These are phyloP conservation scores for Metarhizium robertsii DNA, from an alignment of 2,329 filamentous ascomycete genomes.

Conservation along the genomic window DNA sequence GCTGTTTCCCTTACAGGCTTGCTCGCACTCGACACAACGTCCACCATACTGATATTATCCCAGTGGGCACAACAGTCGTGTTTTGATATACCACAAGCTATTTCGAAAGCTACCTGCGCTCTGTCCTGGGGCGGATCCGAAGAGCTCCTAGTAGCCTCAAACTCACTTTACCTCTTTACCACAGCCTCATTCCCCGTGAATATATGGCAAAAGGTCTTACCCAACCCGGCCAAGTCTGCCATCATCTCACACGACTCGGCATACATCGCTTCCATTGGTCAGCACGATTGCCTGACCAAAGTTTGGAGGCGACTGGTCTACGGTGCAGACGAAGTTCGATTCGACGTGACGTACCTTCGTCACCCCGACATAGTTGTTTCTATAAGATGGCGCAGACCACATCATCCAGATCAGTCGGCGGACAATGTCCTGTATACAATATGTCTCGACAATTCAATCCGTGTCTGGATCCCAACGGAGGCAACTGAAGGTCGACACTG, in stretches of 20 bases:
- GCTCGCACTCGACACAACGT: slow-evolving; percentile 15
- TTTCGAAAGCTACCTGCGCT: slow-evolving; percentile 26
- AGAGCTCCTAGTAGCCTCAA: slow-evolving; percentile 73
- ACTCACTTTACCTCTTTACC: slow-evolving; percentile 59
- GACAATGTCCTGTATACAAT: slow-evolving; percentile 88
- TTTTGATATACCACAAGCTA: slow-evolving; percentile 34
- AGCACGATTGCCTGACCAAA: slow-evolving; percentile 77
- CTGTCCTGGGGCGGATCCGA: slow-evolving; percentile 83
- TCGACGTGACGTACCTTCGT: slow-evolving; percentile 84
- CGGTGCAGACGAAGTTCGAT: slow-evolving; percentile 71
- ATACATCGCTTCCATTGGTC: slow-evolving; percentile 73
- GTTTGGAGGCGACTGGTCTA: slow-evolving; percentile 86
- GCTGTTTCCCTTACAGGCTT: not conserved
- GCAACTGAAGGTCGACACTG: slow-evolving; percentile 61
- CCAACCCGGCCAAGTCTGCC: slow-evolving; percentile 65
- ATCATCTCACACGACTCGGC: slow-evolving; percentile 78
- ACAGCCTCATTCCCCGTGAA: slow-evolving; percentile 38
- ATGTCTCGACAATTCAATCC: slow-evolving; percentile 68
- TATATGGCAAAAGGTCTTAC: slow-evolving; percentile 67
- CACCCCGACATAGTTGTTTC: slow-evolving; percentile 75
- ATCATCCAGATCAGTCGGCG: slow-evolving; percentile 65
- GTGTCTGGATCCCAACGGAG: slow-evolving; percentile 76
- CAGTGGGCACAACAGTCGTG: slow-evolving; percentile 58
- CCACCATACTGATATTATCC: slow-evolving; percentile 12
- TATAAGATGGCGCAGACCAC: slow-evolving; percentile 76